Evolutionary conservation across 2,329 filamentous ascomycete genomes (phyloP), one percentile per base, ranked within the genome.

Genomic region (Monosporascus sp.): DNA sequence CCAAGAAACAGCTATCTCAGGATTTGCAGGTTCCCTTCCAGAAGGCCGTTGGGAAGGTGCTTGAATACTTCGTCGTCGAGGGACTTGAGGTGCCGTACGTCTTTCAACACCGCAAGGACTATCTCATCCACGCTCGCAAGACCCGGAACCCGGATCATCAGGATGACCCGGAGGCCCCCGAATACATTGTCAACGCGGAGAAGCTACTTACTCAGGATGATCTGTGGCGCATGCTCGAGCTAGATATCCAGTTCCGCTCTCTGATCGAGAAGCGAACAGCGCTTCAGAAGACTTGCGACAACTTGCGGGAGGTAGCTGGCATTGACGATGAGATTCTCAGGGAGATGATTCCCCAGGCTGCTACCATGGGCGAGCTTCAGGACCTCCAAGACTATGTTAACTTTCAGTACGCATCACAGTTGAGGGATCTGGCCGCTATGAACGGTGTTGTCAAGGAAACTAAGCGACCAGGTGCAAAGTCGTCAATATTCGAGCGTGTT

Each of bases 41-140:
- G 65, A 89, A 89, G 63, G 89, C 93, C 5, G 87, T 99, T 51
- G 86, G 86, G 61, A 96, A 96, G 70, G 92, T 97, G 11, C 80
- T 99, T 40, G 90, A 97, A 64, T 97, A 97, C 68, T 91, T 99
- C 72, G 90, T 96, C 49, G 85, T 93, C 4, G 92, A 97, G 59
- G 90, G 96, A 61, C 91, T 93, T 63, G 94, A 99, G 70, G 91
- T 97, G 1, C 93, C 94, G 0, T 99, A 96, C 70, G 94, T 99
- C 62, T 97, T 97, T 71, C 93, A 97, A 70, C 94, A 99, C 67
- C 90, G 94, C 56, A 96, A 97, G 71, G 94, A 99, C 69, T 99
- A 97, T 67, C 81, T 99, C 44, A 95, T 99, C 53, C 91, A 97
- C 65, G 88, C 89, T 24, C 87, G 86, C 60, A 91, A 89, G 66